Conservation (phyloP, 2,329 filamentous ascomycete genomes). For the Colletotrichum paranaense region DNA sequence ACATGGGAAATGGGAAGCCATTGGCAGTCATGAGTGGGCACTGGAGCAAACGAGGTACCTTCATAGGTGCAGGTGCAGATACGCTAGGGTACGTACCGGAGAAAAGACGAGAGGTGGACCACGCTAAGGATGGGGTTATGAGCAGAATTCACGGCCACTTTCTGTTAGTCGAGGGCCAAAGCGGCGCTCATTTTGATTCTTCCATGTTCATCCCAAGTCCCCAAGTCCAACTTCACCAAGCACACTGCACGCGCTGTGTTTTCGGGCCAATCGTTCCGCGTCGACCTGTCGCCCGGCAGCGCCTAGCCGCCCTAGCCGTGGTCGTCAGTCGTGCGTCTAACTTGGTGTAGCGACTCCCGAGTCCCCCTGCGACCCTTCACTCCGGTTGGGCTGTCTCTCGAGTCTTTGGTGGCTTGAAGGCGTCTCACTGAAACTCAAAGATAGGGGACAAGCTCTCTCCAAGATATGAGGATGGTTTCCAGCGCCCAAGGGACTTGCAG, state of each 20-base stretch:
- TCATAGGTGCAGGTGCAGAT: neutral
- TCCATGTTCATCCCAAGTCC: neutral
- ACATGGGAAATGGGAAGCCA: neutral
- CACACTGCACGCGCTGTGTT: neutral
- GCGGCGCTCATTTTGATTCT: neutral
- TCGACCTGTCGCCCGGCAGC: neutral
- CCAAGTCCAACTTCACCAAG: neutral
- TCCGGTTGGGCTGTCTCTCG: neutral
- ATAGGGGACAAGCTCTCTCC: neutral
- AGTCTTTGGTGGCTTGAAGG: constrained; percentile 23
- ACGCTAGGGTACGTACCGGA: neutral
- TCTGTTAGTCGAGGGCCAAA: neutral
- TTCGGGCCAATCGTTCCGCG: constrained; percentile 4
- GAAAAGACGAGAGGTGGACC: neutral
- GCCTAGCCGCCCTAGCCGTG: neutral
- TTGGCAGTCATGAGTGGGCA: neutral
- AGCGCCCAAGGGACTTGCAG: neutral
- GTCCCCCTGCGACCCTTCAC: neutral
- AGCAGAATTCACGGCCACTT: neutral
- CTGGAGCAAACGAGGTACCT: neutral
- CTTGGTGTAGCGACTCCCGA: neutral
- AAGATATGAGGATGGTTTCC: neutral
- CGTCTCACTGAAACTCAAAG: constrained; percentile 30
- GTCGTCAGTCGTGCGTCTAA: neutral
- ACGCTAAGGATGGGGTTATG: neutral